Evolutionary conservation across 73 alveolate species (phyloP).

Genomic region (Paramecium tetraurelia): DNA sequence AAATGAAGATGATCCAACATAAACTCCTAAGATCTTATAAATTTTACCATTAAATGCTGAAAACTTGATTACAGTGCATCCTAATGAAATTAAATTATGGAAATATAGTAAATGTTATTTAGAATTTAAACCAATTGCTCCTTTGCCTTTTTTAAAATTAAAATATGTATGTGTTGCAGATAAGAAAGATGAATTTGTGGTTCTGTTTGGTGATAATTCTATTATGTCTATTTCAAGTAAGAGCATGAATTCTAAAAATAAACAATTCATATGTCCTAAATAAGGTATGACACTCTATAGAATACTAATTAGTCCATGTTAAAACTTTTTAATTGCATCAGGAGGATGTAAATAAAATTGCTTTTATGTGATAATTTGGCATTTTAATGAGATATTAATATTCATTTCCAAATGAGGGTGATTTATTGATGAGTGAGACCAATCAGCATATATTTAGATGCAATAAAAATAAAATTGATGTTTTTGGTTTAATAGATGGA

Average conservation of each 20-base stretch:
- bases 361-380: neutral
- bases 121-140: conserved; percentile 41
- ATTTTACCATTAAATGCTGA: neutral
- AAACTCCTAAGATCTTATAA: conserved; percentile 9
- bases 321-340: neutral
- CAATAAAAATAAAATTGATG: conserved; percentile 20
- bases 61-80: conserved; percentile 6
- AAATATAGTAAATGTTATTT: neutral
- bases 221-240: neutral
- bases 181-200: neutral
- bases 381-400: neutral
- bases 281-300: neutral
- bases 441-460: conserved; percentile 36
- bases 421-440: neutral
- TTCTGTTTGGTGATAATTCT: neutral
- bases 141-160: neutral
- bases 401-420: conserved; percentile 42
- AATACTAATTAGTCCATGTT: neutral
- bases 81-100: conserved; percentile 38
- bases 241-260: neutral
- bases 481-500: conserved; percentile 7
- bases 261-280: neutral
- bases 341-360: conserved; percentile 39
- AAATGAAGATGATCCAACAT: neutral
- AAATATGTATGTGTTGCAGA: conserved; percentile 13